A percentile compares a stretch with the other conserved stretches of the same genome.
phyloP scores from a whole-genome alignment of 2,329 filamentous ascomycete species.

The Ramichloridium luteum region DNA sequence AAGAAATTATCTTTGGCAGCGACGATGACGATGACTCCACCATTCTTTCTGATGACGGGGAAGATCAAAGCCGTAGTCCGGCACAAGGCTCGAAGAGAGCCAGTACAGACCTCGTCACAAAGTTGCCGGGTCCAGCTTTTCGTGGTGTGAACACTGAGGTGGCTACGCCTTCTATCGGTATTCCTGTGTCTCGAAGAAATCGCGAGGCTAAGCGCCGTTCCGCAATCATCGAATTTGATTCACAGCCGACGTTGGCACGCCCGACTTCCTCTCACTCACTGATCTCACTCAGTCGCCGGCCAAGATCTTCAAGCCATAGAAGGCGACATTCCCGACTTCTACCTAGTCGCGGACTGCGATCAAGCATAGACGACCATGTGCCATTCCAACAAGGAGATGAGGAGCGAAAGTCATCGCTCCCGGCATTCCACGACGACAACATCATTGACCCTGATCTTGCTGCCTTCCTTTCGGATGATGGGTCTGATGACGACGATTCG shows the following conservation, averaged over 20 bases:
- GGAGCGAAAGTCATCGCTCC: conserved; percentile 52
- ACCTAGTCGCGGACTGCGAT: conserved; percentile 60
- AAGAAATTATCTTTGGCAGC: conserved; percentile 79
- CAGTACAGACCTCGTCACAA: conserved; percentile 8
- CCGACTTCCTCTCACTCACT: conserved; percentile 89
- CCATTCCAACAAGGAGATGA: conserved; percentile 74
- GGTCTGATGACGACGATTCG: conserved; percentile 78
- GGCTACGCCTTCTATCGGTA: conserved; percentile 49
- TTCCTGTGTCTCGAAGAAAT: conserved; percentile 50
- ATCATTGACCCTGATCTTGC: conserved; percentile 96
- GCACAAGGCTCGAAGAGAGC: conserved; percentile 6
- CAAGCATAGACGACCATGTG: conserved; percentile 62
- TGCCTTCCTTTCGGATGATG: conserved; percentile 88
- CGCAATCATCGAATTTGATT: conserved; percentile 79
- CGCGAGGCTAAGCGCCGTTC: conserved; percentile 76
- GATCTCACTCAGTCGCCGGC: conserved; percentile 57
- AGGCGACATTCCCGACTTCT: conserved; percentile 82
- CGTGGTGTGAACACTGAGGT: conserved; percentile 23
- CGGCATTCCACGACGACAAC: conserved; percentile 96
- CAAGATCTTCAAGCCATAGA: conserved; percentile 67
- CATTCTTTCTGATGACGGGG: conserved; percentile 66
- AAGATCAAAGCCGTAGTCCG: conserved; percentile 18
- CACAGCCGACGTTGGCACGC: conserved; percentile 63
- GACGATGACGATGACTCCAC: conserved; percentile 72
- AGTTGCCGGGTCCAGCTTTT: conserved; percentile 14